These are phyloP conservation scores for Mrakiaceae sp. DNA, from an alignment of 1,284 basidiomycete species.

Conservation along the genomic window DNA sequence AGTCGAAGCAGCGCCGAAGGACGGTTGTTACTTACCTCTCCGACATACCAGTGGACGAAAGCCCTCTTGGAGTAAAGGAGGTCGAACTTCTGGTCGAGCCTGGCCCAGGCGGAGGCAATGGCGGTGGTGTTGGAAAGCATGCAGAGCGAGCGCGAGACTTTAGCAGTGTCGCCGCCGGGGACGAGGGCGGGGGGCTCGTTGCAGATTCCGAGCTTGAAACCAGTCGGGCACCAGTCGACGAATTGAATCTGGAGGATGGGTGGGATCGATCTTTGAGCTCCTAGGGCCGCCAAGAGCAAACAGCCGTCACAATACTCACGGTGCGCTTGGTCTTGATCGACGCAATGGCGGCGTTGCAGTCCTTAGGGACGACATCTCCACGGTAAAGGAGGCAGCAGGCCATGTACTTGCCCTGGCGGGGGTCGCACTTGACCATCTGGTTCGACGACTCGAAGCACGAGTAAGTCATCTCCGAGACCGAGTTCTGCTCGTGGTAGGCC, in stretches of 20 bases:
- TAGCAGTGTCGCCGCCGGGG: slow-evolving; percentile 89
- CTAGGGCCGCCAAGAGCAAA: no score
- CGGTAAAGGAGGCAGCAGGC: slow-evolving; percentile 83
- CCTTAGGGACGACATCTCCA: slow-evolving; percentile 96
- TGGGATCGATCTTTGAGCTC: no score
- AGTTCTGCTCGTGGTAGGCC: slow-evolving; percentile 90
- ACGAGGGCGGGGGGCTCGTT: slow-evolving; percentile 87
- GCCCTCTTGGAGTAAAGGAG: slow-evolving; percentile 87
- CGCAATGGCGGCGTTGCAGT: slow-evolving; percentile 84
- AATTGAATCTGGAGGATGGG: slow-evolving; percentile 21
- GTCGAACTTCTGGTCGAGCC: slow-evolving; percentile 98
- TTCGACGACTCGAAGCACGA: slow-evolving; percentile 95
- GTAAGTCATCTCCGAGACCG: slow-evolving; percentile 96
- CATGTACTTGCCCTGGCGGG: slow-evolving; percentile 95
- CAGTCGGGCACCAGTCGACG: slow-evolving; percentile 98
- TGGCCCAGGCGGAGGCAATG: slow-evolving; percentile 87
- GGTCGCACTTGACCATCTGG: slow-evolving; percentile 98
- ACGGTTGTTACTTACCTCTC: background rate
- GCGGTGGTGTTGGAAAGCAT: slow-evolving; percentile 94
- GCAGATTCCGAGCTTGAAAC: slow-evolving; percentile 90
- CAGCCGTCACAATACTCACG: slow-evolving; percentile 59
- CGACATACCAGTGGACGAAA: slow-evolving; percentile 61
- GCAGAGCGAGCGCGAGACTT: slow-evolving; percentile 86
- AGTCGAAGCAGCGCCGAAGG: background rate
- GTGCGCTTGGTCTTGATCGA: slow-evolving; percentile 94